Evolutionary conservation across 257 asterid genomes (phyloP).

Genomic region (Nicotiana attenuata): DNA sequence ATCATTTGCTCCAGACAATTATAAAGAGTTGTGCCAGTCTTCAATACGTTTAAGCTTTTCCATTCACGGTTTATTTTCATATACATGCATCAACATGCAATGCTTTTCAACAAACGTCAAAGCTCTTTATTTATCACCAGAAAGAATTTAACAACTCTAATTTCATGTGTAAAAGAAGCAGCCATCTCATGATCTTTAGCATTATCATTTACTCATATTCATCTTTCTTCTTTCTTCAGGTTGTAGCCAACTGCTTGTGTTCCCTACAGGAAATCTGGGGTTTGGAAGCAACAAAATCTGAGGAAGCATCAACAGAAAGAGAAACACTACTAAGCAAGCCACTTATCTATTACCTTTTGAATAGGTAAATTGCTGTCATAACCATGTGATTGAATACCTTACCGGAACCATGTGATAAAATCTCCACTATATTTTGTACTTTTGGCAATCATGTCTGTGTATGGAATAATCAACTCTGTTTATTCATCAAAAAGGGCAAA

Average conservation of each 20-base stretch:
- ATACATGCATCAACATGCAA: neutral
- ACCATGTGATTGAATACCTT: neutral
- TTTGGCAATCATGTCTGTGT: neutral
- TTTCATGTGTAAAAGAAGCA: slow-evolving; percentile 4
- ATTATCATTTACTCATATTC: slow-evolving; percentile 3
- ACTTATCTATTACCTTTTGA: slow-evolving; percentile 71
- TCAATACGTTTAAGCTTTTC: neutral
- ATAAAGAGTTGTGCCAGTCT: neutral
- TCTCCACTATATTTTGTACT: neutral
- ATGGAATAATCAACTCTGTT: neutral
- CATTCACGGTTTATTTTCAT: neutral
- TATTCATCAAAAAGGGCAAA: neutral
- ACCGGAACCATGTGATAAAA: neutral
- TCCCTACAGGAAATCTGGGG: slow-evolving; percentile 96
- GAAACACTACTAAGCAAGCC: slow-evolving; percentile 85
- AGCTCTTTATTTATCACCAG: slow-evolving; percentile 1
- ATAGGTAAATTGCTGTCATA: slow-evolving; percentile 45
- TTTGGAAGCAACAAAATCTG: slow-evolving; percentile 84
- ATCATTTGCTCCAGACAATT: neutral
- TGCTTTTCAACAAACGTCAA: neutral
- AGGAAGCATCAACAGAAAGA: slow-evolving; percentile 83
- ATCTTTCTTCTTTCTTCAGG: slow-evolving; percentile 38
- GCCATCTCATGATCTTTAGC: neutral
- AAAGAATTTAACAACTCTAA: neutral
- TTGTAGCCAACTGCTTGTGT: slow-evolving; percentile 84